Base-by-base conservation (phyloP, 805 yeast genomes). In the Candida orba region DNA sequence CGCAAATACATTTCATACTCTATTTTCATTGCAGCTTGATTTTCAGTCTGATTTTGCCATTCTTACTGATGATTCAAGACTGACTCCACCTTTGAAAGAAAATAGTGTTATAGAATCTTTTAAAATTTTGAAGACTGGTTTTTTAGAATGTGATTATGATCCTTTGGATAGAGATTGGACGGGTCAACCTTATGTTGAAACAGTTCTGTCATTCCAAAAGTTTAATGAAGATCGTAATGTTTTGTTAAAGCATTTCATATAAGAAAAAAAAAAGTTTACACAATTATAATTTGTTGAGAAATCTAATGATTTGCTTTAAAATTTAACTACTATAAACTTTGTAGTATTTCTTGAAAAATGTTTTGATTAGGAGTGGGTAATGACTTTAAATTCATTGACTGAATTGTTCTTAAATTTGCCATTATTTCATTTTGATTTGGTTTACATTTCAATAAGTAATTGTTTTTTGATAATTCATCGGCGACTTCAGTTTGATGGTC, bases 401-500 rank as follows among this genome's bases (percentile, higher is more conserved):
- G 52, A 7, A 52, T 39, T 12, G 40, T 33, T 3, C 44, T 24
- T 2, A 61, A 45, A 9, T 52, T 35, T 4, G 40, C 18, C 12
- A 60, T 17, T 15, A 61, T 38, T 1, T 39, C 53, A 1, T 53
- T 50, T 8, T 49, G 14, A 4, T 38, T 22, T 4, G 49, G 15
- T 8, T 34, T 15, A 12, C 54, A 53, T 29, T 51, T 46, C 22
- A 66, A 34, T 24, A 72, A 51, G 34, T 63, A 59, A 1, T 66
- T 64, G 35, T 58, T 41, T 1, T 55, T 36, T 12, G 60, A 67
- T 37, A 84, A 68, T 41, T 73, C 78, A n/a, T 59, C 54, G 0
- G 95, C 93, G 8, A 86, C 79, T 48, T 90, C 91, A 15, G 63
- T 50, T 59, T 90, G 96, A 59, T 90, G 97, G 58, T 89, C 86